Evolutionary conservation across 148 eudicot genomes (phyloP), one percentile per base, ranked within the genome.

Genomic region (Rhododendron henanense): DNA sequence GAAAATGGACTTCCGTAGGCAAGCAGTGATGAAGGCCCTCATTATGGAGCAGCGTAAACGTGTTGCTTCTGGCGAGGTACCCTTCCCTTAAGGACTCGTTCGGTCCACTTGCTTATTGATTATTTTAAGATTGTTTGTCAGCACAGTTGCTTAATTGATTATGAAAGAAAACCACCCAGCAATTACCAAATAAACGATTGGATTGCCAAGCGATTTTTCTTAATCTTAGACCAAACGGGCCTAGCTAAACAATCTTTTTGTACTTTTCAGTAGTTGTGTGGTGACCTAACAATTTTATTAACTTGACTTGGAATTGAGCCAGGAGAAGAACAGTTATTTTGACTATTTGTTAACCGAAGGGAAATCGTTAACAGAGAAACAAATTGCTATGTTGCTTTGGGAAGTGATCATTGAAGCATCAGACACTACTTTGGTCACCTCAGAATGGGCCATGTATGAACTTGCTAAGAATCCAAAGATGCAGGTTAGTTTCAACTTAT

Each of bases 391-490:
- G 96, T 88, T 94, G 80, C 89, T 92, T 9, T 96, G 99, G 99
- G 99, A 96, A 89, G 92, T 93, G 53, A 93, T 95, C 53, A 93
- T 95, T 28, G 99, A 95, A 92, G 81, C 94, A 87, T 92, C 99
- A 1, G 99, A 97, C 67, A 97, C 99, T 31, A 94, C 96, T 6
- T 76, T 95, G 80, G 89, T 97, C 85, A 84, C 95, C 63, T 87
- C 95, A 1, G 99, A 97, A 90, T 97, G 99, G 99, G 98, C 99
- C 79, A 91, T 97, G 90, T 95, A 92, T 86, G 97, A 97, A 90
- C 95, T 97, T 63, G 93, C 95, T 69, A 95, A 92, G 89, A 84
- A 97, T 88, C 94, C 93, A 2, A 85, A 89, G 41, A 86, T 90
- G 16, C 99, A 97, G 99, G 99, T 95, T 85, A 28, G 2, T 71